A percentile compares a stretch with the other conserved stretches of the same genome.
phyloP scores from a whole-genome alignment of 78 protist species.

The Planoprotostelium fungivorum region DNA sequence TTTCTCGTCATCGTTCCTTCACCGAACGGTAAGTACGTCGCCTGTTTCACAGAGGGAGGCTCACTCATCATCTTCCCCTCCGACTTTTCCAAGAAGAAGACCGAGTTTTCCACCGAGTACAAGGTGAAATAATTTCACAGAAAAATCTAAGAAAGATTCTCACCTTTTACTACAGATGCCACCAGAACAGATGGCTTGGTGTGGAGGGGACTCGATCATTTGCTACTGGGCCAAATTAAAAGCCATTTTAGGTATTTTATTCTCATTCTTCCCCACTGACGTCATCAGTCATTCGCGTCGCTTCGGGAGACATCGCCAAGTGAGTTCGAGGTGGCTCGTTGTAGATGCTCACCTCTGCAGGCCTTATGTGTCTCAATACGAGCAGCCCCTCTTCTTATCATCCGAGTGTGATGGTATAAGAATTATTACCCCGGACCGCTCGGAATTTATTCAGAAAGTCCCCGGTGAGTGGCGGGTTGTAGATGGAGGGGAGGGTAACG shows the following conservation, averaged over 20 bases:
- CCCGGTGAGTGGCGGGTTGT: not conserved
- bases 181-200: not conserved
- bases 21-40: not conserved
- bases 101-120: not conserved
- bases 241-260: not conserved
- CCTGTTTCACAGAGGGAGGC: not conserved
- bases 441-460: not conserved
- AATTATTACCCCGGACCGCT: not conserved
- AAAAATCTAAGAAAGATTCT: not conserved
- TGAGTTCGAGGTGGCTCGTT: not conserved
- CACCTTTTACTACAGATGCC: not conserved
- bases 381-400: not conserved
- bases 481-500: not conserved
- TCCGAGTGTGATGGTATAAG: not conserved
- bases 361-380: not conserved
- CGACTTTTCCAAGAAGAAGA: not conserved
- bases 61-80: not conserved
- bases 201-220: not conserved
- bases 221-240: not conserved
- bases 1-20: not conserved
- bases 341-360: not conserved
- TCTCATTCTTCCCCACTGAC: constrained; percentile 9
- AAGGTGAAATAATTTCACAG: not conserved
- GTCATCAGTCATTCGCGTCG: not conserved
- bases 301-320: not conserved